These are phyloP conservation scores for Claviceps pazoutovae DNA, from an alignment of 2,329 filamentous ascomycete species.

Conservation along the genomic window DNA sequence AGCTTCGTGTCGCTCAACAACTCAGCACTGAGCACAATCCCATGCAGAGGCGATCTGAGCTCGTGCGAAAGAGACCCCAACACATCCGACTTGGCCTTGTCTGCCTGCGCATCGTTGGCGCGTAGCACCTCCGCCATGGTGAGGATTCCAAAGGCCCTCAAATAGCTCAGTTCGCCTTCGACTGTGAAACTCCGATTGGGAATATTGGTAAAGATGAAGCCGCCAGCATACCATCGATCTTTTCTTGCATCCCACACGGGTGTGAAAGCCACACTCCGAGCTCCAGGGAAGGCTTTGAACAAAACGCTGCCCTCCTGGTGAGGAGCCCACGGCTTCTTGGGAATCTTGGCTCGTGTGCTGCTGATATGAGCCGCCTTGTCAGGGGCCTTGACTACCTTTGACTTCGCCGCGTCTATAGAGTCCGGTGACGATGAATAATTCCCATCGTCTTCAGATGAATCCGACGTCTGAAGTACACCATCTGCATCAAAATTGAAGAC, in stretches of 20 bases:
- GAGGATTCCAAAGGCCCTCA: constrained; percentile 36
- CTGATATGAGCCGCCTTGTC: not conserved
- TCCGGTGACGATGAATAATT: not conserved
- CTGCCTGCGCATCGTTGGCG: constrained; percentile 21
- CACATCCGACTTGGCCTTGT: constrained; percentile 41
- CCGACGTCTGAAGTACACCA: constrained; percentile 20
- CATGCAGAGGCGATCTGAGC: constrained; percentile 45
- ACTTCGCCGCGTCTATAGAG: not conserved
- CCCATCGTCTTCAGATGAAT: constrained; percentile 15
- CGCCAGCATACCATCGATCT: constrained; percentile 34
- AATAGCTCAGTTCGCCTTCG: constrained; percentile 34
- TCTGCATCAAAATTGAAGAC: constrained; percentile 30
- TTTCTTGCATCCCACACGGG: constrained; percentile 33
- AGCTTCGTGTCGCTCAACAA: constrained; percentile 37
- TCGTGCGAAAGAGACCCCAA: constrained; percentile 48
- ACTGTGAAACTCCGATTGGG: constrained; percentile 29
- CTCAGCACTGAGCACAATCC: constrained; percentile 40
- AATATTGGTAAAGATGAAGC: constrained; percentile 33
- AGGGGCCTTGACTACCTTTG: not conserved
- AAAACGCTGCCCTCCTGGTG: constrained; percentile 15
- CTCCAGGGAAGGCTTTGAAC: constrained; percentile 24
- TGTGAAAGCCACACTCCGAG: constrained; percentile 31
- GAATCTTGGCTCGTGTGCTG: not conserved
- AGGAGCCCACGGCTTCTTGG: constrained; percentile 4
- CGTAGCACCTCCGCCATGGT: constrained; percentile 43